A percentile compares a stretch with the other conserved stretches of the same genome.
These are phyloP conservation scores for Chlamydomonas applanata DNA, from an alignment of 139 green algal genomes.

Conservation along the genomic window DNA sequence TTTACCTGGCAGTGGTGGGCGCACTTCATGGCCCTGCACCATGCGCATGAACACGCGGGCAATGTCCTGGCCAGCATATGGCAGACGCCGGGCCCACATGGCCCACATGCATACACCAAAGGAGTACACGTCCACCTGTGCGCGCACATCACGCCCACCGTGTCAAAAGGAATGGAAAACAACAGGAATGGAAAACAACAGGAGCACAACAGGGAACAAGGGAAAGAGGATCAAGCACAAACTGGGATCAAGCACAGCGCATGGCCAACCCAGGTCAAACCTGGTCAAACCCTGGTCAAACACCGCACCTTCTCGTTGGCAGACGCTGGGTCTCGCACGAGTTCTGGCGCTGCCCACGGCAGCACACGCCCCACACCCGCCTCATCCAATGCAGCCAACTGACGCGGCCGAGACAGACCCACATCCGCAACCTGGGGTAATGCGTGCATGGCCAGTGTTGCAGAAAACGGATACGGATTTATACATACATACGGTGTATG, in stretches of 20 bases:
- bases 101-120: constrained; percentile 60
- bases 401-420: not conserved
- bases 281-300: no score
- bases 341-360: constrained; percentile 71
- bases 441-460: no score
- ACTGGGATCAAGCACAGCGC: no score
- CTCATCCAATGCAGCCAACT: constrained; percentile 45
- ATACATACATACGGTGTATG: not conserved
- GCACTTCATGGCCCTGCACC: constrained; percentile 14
- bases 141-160: no score
- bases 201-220: no score
- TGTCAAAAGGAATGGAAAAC: not conserved
- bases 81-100: constrained; percentile 27
- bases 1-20: constrained; percentile 34
- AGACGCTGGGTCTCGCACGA: constrained; percentile 52
- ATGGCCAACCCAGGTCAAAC: no score
- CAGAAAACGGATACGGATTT: not conserved
- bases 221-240: not conserved
- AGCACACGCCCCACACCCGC: constrained; percentile 57
- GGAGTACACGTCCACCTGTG: constrained; percentile 50
- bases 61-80: constrained; percentile 12
- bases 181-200: no score
- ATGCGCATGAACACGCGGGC: constrained; percentile 1
- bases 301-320: constrained; percentile 54
- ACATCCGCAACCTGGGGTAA: not conserved